Conservation (phyloP, 179 eudicot genomes). For the Amaranthus tricolor region DNA sequence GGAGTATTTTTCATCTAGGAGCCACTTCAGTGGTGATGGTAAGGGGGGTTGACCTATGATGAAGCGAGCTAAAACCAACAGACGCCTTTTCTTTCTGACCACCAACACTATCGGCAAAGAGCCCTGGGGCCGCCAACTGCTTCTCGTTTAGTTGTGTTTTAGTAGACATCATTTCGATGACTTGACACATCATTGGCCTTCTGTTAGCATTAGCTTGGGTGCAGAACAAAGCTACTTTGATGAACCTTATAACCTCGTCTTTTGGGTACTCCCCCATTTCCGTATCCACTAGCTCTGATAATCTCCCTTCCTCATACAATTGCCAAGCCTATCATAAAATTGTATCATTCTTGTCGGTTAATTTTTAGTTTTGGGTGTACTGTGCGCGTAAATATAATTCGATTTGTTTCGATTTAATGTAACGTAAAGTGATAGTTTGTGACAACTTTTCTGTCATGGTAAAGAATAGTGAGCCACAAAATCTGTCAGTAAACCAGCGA, state of each 20-base stretch:
- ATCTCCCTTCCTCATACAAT: constrained; percentile 59
- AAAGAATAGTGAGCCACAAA: too few relatives aligned
- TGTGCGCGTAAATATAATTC: too few relatives aligned
- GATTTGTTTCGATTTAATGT: too few relatives aligned
- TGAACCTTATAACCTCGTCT: constrained; percentile 51
- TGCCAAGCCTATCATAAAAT: constrained; percentile 67
- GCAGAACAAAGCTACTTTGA: constrained; percentile 84
- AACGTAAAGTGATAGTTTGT: too few relatives aligned
- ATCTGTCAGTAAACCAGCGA: neutral
- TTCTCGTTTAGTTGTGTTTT: constrained; percentile 58
- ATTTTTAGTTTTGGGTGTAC: too few relatives aligned
- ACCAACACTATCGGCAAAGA: constrained; percentile 39
- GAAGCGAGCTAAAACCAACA: constrained; percentile 44
- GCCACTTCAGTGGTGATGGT: constrained; percentile 62
- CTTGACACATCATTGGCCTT: constrained; percentile 89
- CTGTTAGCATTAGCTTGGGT: constrained; percentile 62
- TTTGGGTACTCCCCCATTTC: constrained; percentile 57
- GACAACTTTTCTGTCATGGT: too few relatives aligned
- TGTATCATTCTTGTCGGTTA: neutral
- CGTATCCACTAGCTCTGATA: constrained; percentile 73
- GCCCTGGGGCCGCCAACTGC: constrained; percentile 67
- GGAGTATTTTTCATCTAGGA: constrained; percentile 51
- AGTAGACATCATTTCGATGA: constrained; percentile 66
- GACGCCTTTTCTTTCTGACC: constrained; percentile 29
- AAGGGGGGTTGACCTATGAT: constrained; percentile 53